phyloP scores from a whole-genome alignment of 768 basidiomycete genomes.

The Leucocoprinus leucothites region DNA sequence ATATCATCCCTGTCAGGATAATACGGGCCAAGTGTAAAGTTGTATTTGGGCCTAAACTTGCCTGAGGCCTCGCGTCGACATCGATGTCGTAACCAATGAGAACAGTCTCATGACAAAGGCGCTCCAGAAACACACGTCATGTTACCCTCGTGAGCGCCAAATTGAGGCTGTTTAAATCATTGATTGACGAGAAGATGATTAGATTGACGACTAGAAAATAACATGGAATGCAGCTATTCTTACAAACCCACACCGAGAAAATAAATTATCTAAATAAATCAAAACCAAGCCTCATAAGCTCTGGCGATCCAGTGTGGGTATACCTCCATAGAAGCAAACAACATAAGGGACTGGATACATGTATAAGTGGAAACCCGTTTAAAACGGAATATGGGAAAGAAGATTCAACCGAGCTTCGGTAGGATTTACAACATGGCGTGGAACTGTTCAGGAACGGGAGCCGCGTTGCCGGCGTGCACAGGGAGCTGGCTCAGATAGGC shows the following conservation, averaged over 20 bases:
- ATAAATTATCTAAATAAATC: slow-evolving; percentile 10
- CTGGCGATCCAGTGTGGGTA: not conserved
- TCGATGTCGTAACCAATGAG: too few relatives aligned
- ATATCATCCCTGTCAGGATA: too few relatives aligned
- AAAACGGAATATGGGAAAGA: not conserved
- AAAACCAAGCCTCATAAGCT: not conserved
- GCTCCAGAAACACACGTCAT: too few relatives aligned
- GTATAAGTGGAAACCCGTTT: not conserved
- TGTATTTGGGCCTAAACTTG: too few relatives aligned
- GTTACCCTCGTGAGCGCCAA: too few relatives aligned
- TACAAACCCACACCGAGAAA: not conserved
- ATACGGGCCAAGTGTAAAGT: too few relatives aligned
- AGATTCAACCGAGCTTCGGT: not conserved
- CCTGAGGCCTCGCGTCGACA: too few relatives aligned
- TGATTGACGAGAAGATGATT: too few relatives aligned
- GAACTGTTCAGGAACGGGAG: slow-evolving; percentile 31
- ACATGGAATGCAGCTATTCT: not conserved
- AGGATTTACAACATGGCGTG: slow-evolving; percentile 41
- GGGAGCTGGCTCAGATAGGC: slow-evolving; percentile 37
- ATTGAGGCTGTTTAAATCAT: too few relatives aligned
- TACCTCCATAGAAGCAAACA: not conserved
- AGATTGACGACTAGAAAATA: too few relatives aligned
- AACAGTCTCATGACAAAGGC: too few relatives aligned
- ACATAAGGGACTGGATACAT: not conserved
- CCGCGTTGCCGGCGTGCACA: slow-evolving; percentile 39